Percentiles rank a stretch among this genome's conserved stretches.
Evolutionary conservation across 2,329 filamentous ascomycete genomes (phyloP).

Genomic region (Fusarium citri): DNA sequence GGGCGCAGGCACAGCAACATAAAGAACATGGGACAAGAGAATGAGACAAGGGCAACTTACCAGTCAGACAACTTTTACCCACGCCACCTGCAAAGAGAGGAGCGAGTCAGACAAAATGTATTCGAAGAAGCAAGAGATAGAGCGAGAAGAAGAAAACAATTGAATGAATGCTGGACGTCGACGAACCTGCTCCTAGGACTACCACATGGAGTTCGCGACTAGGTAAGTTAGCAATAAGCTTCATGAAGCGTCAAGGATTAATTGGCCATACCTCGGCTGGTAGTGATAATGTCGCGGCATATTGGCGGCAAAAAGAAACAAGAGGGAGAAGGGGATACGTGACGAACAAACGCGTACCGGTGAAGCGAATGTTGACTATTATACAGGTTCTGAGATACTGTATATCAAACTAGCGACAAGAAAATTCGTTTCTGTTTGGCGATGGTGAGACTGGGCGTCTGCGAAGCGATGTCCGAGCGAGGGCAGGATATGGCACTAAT

Average conservation of each 20-base stretch:
- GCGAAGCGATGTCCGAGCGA: slow-evolving; percentile 14
- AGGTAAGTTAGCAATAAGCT: slow-evolving; percentile 36
- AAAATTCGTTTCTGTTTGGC: slow-evolving; percentile 15
- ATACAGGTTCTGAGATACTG: slow-evolving; percentile 1
- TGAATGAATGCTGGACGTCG: slow-evolving; percentile 24
- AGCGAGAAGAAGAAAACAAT: not conserved
- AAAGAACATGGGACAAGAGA: slow-evolving; percentile 26
- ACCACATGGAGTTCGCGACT: slow-evolving; percentile 86
- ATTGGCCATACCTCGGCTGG: slow-evolving; percentile 43
- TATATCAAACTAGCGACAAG: slow-evolving; percentile 25
- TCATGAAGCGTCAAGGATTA: not conserved
- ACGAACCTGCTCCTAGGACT: slow-evolving; percentile 81
- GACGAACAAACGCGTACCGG: slow-evolving; percentile 21
- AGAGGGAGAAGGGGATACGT: not conserved
- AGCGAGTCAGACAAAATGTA: slow-evolving; percentile 48
- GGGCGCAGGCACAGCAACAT: slow-evolving; percentile 19
- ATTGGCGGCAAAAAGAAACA: slow-evolving; percentile 16
- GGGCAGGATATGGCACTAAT: slow-evolving; percentile 20
- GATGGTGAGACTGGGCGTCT: slow-evolving; percentile 9
- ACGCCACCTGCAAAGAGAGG: slow-evolving; percentile 74
- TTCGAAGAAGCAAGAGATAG: slow-evolving; percentile 16
- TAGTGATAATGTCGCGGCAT: slow-evolving; percentile 48
- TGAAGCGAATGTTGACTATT: slow-evolving; percentile 10
- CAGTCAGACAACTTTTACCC: slow-evolving; percentile 91
- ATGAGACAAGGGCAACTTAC: slow-evolving; percentile 60